These are phyloP conservation scores for Apiospora rasikravindrae DNA, from an alignment of 2,329 filamentous ascomycete species.

Conservation along the genomic window DNA sequence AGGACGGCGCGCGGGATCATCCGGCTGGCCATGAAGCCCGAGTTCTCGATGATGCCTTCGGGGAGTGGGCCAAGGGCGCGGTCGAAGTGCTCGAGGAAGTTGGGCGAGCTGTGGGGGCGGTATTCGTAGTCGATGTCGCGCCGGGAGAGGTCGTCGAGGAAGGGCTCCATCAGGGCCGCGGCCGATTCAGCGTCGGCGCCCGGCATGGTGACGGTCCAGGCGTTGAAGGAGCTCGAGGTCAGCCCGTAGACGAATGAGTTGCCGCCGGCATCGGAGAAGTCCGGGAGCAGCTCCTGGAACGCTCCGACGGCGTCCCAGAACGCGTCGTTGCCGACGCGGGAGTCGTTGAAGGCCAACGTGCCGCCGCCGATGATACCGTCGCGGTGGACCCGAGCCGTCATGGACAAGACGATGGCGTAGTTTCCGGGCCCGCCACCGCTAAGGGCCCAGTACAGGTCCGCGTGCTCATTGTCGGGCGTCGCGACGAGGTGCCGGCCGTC, in stretches of 20 bases:
- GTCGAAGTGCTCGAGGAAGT: slow-evolving; percentile 41
- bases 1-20: slow-evolving; percentile 40
- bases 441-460: slow-evolving; percentile 60
- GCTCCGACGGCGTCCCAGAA: slow-evolving; percentile 21
- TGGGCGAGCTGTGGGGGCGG: slow-evolving; percentile 32
- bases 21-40: slow-evolving; percentile 39
- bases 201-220: not conserved
- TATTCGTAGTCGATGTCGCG: slow-evolving; percentile 24
- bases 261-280: slow-evolving; percentile 21
- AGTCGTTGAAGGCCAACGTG: not conserved
- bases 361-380: slow-evolving; percentile 34
- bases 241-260: slow-evolving; percentile 23
- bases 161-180: not conserved
- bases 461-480: slow-evolving; percentile 44
- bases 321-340: not conserved
- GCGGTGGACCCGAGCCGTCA: slow-evolving; percentile 52
- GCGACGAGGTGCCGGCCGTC: slow-evolving; percentile 41
- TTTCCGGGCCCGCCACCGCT: slow-evolving; percentile 54
- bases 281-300: slow-evolving; percentile 16
- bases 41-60: slow-evolving; percentile 39
- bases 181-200: not conserved
- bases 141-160: not conserved
- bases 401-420: slow-evolving; percentile 54
- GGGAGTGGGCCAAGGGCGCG: slow-evolving; percentile 43
- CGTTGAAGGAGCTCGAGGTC: slow-evolving; percentile 9